Evolutionary conservation across 179 eudicot species (phyloP), one percentile per base, ranked within the genome.

Genomic region (Camellia oleifera): DNA sequence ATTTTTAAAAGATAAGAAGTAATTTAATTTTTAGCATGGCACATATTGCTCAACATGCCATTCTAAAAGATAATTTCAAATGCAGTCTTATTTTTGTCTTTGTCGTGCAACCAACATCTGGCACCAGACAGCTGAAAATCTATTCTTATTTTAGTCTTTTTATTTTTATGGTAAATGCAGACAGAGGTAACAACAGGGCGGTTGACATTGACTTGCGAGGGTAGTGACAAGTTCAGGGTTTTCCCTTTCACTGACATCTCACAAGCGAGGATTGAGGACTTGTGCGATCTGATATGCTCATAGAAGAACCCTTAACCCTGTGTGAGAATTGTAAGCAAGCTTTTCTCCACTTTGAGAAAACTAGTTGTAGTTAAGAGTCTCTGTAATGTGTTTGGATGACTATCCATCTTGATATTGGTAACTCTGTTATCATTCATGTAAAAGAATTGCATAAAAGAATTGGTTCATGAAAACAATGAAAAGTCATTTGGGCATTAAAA

Each of bases 221-320:
- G 20, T 12, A 88, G 64, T 50, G 96, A 92, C 83, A 90, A 84
- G 66, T 92, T 82, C 87, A 89, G 80, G 80, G 82, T 82, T 42
- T 80, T 92, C 60, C 92, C 91, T 54, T 92, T 80, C 78, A 81
- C 86, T 11, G 77, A 68, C 85, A 77, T 92, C 64, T 83, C 92
- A 72, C 80, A 81, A 44, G 83, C 82, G 75, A 88, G 96, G 79
- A 62, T 89, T 72, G 78, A 89, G 70, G 96, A 93, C 72, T 67
- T 92, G 71, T 92, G 97, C 83, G 52, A 65, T 80, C 79, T 90
- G 77, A 80, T 89, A 77, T 93, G 97, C 85, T 90, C 94, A 14
- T 88, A 90, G 82, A 42, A 78, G 66, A 26, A 57, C 64, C 45
- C 44, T 32, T 32, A 32, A 32, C 40, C 40, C 40, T 32, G 40